Conservation (phyloP, 495 filamentous ascomycete species). For the Thermothielavioides terrestris region DNA sequence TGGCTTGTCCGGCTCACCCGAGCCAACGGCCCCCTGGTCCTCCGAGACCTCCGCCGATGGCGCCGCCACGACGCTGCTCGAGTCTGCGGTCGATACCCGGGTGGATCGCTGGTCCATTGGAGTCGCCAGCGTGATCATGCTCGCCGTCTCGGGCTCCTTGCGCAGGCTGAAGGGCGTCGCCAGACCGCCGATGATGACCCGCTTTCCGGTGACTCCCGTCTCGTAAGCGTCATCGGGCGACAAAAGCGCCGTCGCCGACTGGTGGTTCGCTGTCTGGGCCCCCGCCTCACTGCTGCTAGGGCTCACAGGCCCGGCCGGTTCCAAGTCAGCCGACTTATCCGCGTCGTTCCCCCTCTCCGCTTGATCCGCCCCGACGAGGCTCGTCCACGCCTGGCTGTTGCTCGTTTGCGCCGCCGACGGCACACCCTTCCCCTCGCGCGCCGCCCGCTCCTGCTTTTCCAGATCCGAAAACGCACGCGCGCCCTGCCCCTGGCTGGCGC, state of each 20-base stretch:
- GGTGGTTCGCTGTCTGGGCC: background rate
- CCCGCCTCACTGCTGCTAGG: background rate
- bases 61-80: background rate
- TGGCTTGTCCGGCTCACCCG: background rate
- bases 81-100: slow-evolving; percentile 1
- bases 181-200: slow-evolving; percentile 40
- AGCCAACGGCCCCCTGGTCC: background rate
- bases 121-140: slow-evolving; percentile 45
- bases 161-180: slow-evolving; percentile 43
- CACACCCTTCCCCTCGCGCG: background rate
- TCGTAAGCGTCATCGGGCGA: slow-evolving; percentile 19
- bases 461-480: slow-evolving; percentile 31
- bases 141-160: slow-evolving; percentile 42
- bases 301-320: slow-evolving; percentile 1
- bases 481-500: slow-evolving; percentile 27
- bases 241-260: slow-evolving; percentile 10
- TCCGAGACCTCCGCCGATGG: background rate
- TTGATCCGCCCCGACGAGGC: slow-evolving; percentile 34
- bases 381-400: slow-evolving; percentile 23
- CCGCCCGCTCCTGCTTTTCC: slow-evolving; percentile 22
- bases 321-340: slow-evolving; percentile 8
- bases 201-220: slow-evolving; percentile 37
- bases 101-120: slow-evolving; percentile 18
- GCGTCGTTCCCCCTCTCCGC: slow-evolving; percentile 18
- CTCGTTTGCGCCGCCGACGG: background rate